These are phyloP conservation scores for Penicillium roqueforti DNA, from an alignment of 495 filamentous ascomycete species.

Conservation along the genomic window DNA sequence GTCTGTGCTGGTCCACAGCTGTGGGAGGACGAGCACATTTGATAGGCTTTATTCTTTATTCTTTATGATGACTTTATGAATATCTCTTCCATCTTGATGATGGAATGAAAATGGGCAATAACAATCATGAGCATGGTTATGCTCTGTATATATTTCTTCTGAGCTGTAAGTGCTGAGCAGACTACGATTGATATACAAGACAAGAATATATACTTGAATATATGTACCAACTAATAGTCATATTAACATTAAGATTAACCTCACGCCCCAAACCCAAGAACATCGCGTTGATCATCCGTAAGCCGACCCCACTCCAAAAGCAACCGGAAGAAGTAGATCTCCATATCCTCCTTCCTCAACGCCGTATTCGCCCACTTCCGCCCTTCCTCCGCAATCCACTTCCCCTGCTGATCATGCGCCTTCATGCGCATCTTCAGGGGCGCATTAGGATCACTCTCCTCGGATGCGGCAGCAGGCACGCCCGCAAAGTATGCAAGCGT, in stretches of 20 bases:
- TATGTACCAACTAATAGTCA: slow-evolving; percentile 3
- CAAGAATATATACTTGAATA: background rate
- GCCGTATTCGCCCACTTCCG: slow-evolving; percentile 60
- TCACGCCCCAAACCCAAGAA: slow-evolving; percentile 46
- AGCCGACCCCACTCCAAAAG: slow-evolving; percentile 71
- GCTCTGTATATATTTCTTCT: background rate
- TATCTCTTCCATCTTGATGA: background rate
- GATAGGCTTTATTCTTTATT: slow-evolving; percentile 2
- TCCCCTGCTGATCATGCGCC: slow-evolving; percentile 45
- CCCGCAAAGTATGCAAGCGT: slow-evolving; percentile 62
- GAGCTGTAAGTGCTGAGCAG: background rate
- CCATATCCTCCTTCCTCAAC: slow-evolving; percentile 74
- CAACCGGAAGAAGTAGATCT: slow-evolving; percentile 76
- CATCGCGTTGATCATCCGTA: slow-evolving; percentile 58
- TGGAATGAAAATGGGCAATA: background rate
- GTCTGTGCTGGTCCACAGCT: slow-evolving; percentile 6
- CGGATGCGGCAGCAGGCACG: slow-evolving; percentile 13
- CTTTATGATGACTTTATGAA: slow-evolving; percentile 1
- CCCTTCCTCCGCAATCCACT: slow-evolving; percentile 64
- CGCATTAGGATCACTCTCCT: slow-evolving; percentile 7
- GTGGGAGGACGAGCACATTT: background rate
- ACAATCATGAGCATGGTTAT: background rate
- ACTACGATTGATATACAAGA: background rate
- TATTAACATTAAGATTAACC: slow-evolving; percentile 1
- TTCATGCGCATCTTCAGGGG: slow-evolving; percentile 23